Conservation (phyloP, 257 asterid genomes). For the Lantana camara region DNA sequence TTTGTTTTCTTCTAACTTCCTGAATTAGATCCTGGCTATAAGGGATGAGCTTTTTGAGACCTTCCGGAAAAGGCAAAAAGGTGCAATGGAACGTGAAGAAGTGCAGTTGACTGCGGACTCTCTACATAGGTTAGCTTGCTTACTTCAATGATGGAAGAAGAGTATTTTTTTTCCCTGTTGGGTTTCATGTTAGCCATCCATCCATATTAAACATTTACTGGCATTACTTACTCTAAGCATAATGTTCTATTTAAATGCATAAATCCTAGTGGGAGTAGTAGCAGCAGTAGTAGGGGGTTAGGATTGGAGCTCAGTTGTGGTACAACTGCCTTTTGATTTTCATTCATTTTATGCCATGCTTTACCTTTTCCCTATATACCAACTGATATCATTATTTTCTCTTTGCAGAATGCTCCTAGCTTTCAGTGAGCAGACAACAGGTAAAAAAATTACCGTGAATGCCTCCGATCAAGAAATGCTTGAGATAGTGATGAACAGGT, state of each 20-base stretch:
- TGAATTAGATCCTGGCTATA: slow-evolving; percentile 68
- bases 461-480: slow-evolving; percentile 96
- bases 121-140: slow-evolving; percentile 72
- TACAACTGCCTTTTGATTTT: slow-evolving; percentile 4
- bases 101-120: slow-evolving; percentile 93
- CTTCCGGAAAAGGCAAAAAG: slow-evolving; percentile 90
- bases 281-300: no score
- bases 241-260: slow-evolving; percentile 3
- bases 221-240: slow-evolving; percentile 8
- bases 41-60: slow-evolving; percentile 98
- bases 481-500: slow-evolving; percentile 92
- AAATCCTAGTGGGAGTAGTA: slow-evolving; percentile 5
- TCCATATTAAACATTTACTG: not conserved
- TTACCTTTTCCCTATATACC: slow-evolving; percentile 22
- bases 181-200: not conserved
- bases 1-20: slow-evolving; percentile 9
- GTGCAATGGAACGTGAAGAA: slow-evolving; percentile 92
- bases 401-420: slow-evolving; percentile 83
- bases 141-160: slow-evolving; percentile 19
- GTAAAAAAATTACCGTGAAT: slow-evolving; percentile 66
- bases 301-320: slow-evolving; percentile 4
- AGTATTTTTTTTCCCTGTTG: slow-evolving; percentile 14
- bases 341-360: slow-evolving; percentile 18
- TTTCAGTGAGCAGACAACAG: slow-evolving; percentile 88
- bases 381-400: slow-evolving; percentile 24